These are phyloP conservation scores for Tothia fuscella DNA, from an alignment of 2,329 filamentous ascomycete species.

Conservation along the genomic window DNA sequence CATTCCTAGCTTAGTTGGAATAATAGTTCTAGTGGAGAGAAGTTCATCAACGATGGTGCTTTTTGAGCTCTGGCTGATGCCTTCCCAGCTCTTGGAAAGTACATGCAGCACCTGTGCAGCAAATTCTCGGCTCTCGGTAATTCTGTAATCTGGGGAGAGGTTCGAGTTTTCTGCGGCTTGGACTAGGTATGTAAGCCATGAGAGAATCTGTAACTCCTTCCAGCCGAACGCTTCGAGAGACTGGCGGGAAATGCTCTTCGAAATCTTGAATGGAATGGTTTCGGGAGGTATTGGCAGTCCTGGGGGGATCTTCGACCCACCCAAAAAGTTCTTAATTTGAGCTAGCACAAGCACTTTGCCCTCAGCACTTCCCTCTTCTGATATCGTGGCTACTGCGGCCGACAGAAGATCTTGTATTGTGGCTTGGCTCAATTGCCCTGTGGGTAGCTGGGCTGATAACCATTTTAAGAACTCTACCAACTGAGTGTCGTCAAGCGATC, in stretches of 20 bases:
- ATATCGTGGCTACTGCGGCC: constrained; percentile 52
- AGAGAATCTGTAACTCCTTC: constrained; percentile 70
- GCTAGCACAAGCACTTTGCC: constrained; percentile 67
- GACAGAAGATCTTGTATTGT: constrained; percentile 62
- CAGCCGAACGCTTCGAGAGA: constrained; percentile 76
- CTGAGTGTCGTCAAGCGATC: constrained; percentile 68
- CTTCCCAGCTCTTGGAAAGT: constrained; percentile 83
- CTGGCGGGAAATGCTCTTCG: constrained; percentile 50
- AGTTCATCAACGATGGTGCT: constrained; percentile 47
- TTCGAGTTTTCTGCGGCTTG: constrained; percentile 49
- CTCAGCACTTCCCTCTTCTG: constrained; percentile 30
- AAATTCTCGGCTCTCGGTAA: constrained; percentile 62
- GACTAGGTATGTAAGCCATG: constrained; percentile 77
- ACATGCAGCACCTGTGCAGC: constrained; percentile 65
- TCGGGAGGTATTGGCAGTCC: constrained; percentile 67
- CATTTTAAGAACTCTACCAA: constrained; percentile 75
- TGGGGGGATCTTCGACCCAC: constrained; percentile 66
- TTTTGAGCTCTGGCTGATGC: constrained; percentile 55
- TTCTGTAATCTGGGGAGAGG: constrained; percentile 50
- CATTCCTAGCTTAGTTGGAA: constrained; percentile 90
- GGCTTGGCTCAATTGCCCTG: constrained; percentile 57
- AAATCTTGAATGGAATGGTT: constrained; percentile 77
- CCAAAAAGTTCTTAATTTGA: constrained; percentile 63
- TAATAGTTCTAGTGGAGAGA: constrained; percentile 57
- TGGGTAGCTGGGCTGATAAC: constrained; percentile 60